Evolutionary conservation across 1,284 basidiomycete species (phyloP), one percentile per base, ranked within the genome.

Genomic region (Schizophyllum commune): DNA sequence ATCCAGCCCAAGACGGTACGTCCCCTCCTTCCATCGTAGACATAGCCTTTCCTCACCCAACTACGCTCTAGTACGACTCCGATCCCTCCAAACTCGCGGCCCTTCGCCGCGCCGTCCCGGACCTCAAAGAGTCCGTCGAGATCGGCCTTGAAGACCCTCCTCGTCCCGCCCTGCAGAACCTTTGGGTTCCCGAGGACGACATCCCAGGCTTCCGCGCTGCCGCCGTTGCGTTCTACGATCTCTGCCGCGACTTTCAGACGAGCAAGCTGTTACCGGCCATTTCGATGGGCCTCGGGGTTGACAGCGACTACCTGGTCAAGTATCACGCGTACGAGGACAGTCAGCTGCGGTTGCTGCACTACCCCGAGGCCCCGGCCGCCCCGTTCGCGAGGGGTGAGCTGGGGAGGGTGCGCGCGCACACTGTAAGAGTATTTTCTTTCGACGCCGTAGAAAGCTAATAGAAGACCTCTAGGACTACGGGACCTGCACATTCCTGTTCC

Each of bases 301-400:
- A 58, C 57, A 66, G 52, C 4, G 59, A 67, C 34, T 66, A 68
- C 56, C 67, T 71, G 27, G 61, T 62, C 6, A 60, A 65, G 15
- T 68, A 68, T 32, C 72, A 73, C 32, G 63, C 69, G n/a, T 65
- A 69, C 15, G 71, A 60, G 2, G 72, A 75, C 55, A 75, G 73
- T 62, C 74, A 75, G 32, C 65, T 77, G 52, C 68, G 76, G 54
- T 65, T 77, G 39, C 64, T 76, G 52, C 73, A 75, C 63, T 76
- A 74, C 68, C 72, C 70, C 51, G 66, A 56, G 22, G 65, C 58
- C 27, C 69, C 33, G 39, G 68, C 62, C 19, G 64, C 39, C 61
- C 62, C 34, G 58, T 63, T 72, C 55, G 67, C 67, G 52, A 65
- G 66, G 3, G 70, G 70, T 15, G 68, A 69, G 52, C 70, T 70